A percentile compares a stretch with the other conserved stretches of the same genome.
Conservation (phyloP, 129 eudicot genomes). For the Tagetes erecta region DNA sequence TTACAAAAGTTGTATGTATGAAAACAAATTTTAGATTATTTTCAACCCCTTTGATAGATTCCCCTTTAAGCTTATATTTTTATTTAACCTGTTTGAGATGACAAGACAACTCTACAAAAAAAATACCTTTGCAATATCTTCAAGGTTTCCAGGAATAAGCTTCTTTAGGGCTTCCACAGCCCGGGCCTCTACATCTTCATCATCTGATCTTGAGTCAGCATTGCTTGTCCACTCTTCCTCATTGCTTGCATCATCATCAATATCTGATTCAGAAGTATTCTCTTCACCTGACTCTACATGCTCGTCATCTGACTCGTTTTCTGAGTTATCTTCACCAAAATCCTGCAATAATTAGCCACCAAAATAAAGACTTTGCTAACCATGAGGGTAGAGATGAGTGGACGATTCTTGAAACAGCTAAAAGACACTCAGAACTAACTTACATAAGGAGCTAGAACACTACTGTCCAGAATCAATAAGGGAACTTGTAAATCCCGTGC, state of each 20-base stretch:
- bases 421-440: conserved; percentile 30
- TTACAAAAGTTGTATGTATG: background rate
- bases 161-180: conserved; percentile 71
- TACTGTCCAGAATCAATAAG: conserved; percentile 83
- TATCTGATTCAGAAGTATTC: conserved; percentile 64
- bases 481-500: conserved; percentile 91
- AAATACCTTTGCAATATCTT: conserved; percentile 80
- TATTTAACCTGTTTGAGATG: background rate
- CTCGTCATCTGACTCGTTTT: conserved; percentile 80
- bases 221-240: conserved; percentile 83
- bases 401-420: background rate
- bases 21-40: background rate
- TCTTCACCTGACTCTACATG: conserved; percentile 68
- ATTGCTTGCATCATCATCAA: conserved; percentile 68
- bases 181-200: conserved; percentile 59
- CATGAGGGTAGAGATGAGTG: background rate
- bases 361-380: conserved; percentile 8
- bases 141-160: conserved; percentile 69
- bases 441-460: conserved; percentile 88
- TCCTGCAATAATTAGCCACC: conserved; percentile 45
- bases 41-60: background rate
- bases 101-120: background rate
- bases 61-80: background rate
- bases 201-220: conserved; percentile 61
- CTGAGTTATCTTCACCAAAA: conserved; percentile 67